These are phyloP conservation scores for Zalaria sp. DNA, from an alignment of 2,329 filamentous ascomycete genomes.

Conservation along the genomic window DNA sequence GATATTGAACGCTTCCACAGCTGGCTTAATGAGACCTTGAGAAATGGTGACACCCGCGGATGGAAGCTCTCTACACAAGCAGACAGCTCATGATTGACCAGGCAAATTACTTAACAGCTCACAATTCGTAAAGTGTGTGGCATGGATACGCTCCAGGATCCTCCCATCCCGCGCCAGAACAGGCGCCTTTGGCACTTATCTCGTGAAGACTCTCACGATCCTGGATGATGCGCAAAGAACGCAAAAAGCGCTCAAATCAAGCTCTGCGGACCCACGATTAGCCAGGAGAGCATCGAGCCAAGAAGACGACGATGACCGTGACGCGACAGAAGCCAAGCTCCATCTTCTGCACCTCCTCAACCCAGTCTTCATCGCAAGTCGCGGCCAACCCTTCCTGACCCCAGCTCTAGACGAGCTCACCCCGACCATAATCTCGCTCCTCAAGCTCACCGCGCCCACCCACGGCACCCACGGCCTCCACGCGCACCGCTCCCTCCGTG, in stretches of 20 bases:
- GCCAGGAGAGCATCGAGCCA: neutral
- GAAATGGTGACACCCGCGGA: neutral
- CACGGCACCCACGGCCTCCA: neutral
- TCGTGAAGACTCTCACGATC: constrained; percentile 1
- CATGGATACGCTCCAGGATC: constrained; percentile 7
- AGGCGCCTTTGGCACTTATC: constrained; percentile 6
- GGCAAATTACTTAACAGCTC: constrained; percentile 5
- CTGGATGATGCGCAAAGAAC: neutral
- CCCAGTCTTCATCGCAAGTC: neutral
- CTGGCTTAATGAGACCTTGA: constrained; percentile 1
- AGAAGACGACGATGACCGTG: no score
- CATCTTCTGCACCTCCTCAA: neutral
- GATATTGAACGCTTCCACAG: constrained; percentile 5
- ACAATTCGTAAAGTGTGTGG: constrained; percentile 7
- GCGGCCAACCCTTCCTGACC: neutral
- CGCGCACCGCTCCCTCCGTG: neutral
- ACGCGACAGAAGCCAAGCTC: neutral
- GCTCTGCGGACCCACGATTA: neutral
- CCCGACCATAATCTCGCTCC: neutral
- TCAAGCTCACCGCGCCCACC: neutral
- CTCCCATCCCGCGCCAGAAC: constrained; percentile 5
- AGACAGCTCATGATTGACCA: neutral
- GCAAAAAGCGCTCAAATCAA: constrained; percentile 1
- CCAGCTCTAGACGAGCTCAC: neutral
- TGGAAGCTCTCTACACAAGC: constrained; percentile 5